phyloP scores from a whole-genome alignment of 108 stramenopile genomes.

The Skeletonema tropicum region DNA sequence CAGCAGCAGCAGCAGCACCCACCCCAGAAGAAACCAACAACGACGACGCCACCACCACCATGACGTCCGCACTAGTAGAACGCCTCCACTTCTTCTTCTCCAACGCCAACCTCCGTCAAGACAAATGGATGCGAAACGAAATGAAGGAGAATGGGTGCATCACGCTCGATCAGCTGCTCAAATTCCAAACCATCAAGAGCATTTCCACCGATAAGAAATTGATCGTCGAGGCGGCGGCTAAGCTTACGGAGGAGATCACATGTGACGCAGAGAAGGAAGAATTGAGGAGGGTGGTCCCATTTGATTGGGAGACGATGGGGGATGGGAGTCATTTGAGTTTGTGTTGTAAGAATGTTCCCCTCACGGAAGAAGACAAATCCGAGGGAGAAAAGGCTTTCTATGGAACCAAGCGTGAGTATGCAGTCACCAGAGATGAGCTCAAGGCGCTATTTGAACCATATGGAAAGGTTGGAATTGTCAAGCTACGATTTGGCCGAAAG shows the following conservation, averaged over 20 bases:
- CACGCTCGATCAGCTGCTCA: conserved; percentile 63
- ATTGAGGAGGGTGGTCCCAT: conserved; percentile 65
- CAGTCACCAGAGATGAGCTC: conserved; percentile 70
- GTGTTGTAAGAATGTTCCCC: conserved; percentile 68
- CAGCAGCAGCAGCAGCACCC: background rate
- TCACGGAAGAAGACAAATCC: conserved; percentile 47
- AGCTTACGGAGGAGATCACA: conserved; percentile 39
- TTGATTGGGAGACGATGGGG: conserved; percentile 75
- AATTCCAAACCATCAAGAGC: conserved; percentile 81
- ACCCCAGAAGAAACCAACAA: background rate
- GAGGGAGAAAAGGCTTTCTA: conserved; percentile 36
- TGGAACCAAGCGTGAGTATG: conserved; percentile 39
- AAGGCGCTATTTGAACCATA: conserved; percentile 69
- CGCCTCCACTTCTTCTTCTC: conserved; percentile 91
- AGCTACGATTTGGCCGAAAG: conserved; percentile 50
- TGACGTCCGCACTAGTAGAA: conserved; percentile 51
- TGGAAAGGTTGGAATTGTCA: conserved; percentile 74
- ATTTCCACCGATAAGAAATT: conserved; percentile 54
- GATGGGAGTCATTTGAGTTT: conserved; percentile 69
- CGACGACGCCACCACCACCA: conserved; percentile 1
- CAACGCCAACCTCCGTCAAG: conserved; percentile 85
- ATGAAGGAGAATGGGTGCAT: conserved; percentile 54
- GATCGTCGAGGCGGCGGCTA: conserved; percentile 67
- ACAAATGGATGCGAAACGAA: conserved; percentile 78
- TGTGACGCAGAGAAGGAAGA: conserved; percentile 57